Evolutionary conservation across 2,329 filamentous ascomycete genomes (phyloP), one percentile per base, ranked within the genome.

Genomic region (Pezicula carpinea): DNA sequence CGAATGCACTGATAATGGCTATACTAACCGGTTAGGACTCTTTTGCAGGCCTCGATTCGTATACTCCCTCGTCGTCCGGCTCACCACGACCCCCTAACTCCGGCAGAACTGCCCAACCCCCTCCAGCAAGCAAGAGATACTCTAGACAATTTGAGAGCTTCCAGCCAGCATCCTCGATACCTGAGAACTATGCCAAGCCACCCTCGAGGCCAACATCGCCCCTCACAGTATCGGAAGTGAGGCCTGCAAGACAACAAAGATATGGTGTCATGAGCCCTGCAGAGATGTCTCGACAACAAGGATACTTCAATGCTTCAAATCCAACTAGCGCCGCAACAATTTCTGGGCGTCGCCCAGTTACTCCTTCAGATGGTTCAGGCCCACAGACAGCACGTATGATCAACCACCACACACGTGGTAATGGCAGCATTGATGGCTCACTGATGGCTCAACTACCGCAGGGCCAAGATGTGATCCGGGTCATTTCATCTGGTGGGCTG

Each of bases 401-500:
- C 65, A 75, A 75, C 49, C 74, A 76, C 56, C 89, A 96, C 66
- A 81, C 85, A 46, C 82, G 88, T 61, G 87, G 88, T 57, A 87
- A 87, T 59, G 88, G 87, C 45, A 95, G 89, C 66, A 77, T 92
- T 61, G 91, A 96, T 66, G 85, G 85, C 52, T 85, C 89, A 57
- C 83, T 92, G 53, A 93, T 92, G 78, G 88, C 89, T 55, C 85
- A 86, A 50, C 72, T 96, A 60, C 91, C 91, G 48, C 79, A 84
- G 54, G 88, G 90, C 66, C 89, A 95, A 65, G 87, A 91, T 50
- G 82, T 96, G 51, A 95, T 97, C 54, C 82, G 91, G 53, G 89
- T 96, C 56, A 96, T 97, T 62, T 96, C 88, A 56, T 93, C 90
- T 41, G 89, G 84, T 52, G 93, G 91, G 43, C 83, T 90, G 52